Evolutionary conservation across 2,329 filamentous ascomycete genomes (phyloP).

Genomic region (Sporothrix variecibatus): DNA sequence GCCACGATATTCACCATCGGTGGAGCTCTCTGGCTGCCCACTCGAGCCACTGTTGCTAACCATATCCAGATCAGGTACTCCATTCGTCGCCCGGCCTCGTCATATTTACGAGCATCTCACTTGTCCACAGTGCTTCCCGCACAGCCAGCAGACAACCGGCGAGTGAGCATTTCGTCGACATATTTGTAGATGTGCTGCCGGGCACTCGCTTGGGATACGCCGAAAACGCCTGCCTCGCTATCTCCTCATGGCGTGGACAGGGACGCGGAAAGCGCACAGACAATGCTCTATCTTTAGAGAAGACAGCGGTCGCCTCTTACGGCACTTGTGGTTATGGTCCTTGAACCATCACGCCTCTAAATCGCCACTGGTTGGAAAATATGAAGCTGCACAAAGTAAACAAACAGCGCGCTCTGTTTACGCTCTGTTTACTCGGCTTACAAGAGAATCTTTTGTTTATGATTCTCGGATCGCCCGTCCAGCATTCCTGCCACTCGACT

Average conservation of each 20-base stretch:
- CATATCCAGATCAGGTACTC: background rate
- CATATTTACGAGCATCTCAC: background rate
- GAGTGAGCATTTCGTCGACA: background rate
- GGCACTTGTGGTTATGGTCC: background rate
- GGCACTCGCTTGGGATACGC: background rate
- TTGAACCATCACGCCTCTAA: background rate
- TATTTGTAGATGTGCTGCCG: background rate
- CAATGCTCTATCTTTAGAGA: background rate
- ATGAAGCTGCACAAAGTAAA: slow-evolving; percentile 5
- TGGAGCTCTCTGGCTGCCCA: background rate
- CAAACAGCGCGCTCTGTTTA: slow-evolving; percentile 9
- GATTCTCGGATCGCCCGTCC: background rate
- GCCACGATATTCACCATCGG: slow-evolving; percentile 2
- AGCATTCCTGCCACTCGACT: slow-evolving; percentile 10
- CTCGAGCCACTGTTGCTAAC: background rate
- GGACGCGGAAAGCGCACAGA: background rate
- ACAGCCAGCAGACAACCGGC: background rate
- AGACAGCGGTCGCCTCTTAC: background rate
- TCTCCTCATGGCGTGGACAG: background rate
- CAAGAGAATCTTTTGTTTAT: background rate
- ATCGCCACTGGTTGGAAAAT: background rate
- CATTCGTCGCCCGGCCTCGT: background rate
- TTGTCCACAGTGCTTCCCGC: background rate
- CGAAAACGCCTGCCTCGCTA: background rate
- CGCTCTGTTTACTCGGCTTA: background rate